Base-by-base conservation (phyloP, 345 rosid genomes). In the Orychophragmus violaceus region DNA sequence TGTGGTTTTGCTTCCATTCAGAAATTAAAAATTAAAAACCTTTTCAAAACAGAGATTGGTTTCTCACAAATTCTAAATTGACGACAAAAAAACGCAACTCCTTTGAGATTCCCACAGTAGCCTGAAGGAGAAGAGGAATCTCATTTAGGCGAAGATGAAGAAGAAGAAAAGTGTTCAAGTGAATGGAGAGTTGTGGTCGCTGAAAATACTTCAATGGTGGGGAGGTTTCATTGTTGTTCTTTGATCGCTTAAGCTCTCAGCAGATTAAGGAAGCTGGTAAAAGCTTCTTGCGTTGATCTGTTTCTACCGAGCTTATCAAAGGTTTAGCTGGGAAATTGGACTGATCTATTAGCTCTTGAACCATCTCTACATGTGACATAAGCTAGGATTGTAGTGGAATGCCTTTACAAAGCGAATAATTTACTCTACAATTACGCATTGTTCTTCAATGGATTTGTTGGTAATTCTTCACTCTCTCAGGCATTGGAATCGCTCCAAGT, bases 121-220 rank as follows among this genome's bases (percentile, higher is more conserved):
- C n/a, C n/a, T n/a, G 79, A 82, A 25, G 79, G 79, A 5, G 91
- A 85, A 32, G 93, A 85, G 24, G 96, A 82, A 12, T 84, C 84
- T 2, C 92, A 85, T 2, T 80, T 79, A 14, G 89, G 59, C 6
- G 89, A 72, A 61, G 69, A 62, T 13, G 69, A 35, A 1, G 84
- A 72, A 56, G 87, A 74, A 35, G 99, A 80, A 79, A 85, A 85
- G 13, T 80, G 81, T 69, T 79, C 86, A 12, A 70, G 53, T 54
- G 87, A 85, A 65, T 94, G 97, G 95, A 85, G 91, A 76, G 99
- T 88, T 72, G 87, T 87, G 7, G 99, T 87, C 64, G 95, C 89
- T 16, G 89, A n/a, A 90, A 72, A 95, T 85, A 39, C 83, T 90
- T 62, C 89, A 82, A 68, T 90, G 95, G 99, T 94, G 99, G 97